Conservation (phyloP, 768 basidiomycete species). For the Lactifluus pinguis region DNA sequence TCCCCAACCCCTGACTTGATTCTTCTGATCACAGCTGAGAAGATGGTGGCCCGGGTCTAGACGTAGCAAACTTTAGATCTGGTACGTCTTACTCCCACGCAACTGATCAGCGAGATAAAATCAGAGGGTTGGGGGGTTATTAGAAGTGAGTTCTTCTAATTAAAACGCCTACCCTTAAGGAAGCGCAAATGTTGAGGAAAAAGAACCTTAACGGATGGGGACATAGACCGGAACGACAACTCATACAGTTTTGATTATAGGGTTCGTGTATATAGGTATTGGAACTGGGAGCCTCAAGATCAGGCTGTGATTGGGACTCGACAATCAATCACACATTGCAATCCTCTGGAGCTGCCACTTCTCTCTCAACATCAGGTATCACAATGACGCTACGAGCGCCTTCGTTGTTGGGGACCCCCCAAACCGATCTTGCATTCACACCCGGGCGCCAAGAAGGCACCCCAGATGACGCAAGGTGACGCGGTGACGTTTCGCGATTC, state of each 20-base stretch:
- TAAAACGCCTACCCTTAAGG: neutral
- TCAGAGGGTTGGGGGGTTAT: neutral
- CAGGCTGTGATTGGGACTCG: neutral
- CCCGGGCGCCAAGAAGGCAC: neutral
- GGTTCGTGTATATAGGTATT: neutral
- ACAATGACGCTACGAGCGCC: neutral
- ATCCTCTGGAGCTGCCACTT: neutral
- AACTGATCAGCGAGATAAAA: neutral
- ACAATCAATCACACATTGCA: neutral
- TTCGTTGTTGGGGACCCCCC: neutral
- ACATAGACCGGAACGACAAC: neutral
- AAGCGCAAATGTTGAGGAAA: neutral
- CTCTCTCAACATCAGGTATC: neutral
- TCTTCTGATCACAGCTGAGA: neutral
- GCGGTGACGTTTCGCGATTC: neutral
- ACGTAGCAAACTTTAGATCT: neutral
- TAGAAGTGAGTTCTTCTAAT: neutral
- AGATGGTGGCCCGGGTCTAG: too few relatives aligned
- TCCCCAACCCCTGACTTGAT: neutral
- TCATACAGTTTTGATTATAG: neutral
- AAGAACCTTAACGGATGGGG: neutral
- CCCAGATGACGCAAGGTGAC: neutral
- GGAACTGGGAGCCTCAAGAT: neutral
- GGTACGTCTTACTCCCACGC: neutral
- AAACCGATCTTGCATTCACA: neutral